Evolutionary conservation across 2,329 filamentous ascomycete species (phyloP), one percentile per base, ranked within the genome.

Genomic region (Cadophora sp.): DNA sequence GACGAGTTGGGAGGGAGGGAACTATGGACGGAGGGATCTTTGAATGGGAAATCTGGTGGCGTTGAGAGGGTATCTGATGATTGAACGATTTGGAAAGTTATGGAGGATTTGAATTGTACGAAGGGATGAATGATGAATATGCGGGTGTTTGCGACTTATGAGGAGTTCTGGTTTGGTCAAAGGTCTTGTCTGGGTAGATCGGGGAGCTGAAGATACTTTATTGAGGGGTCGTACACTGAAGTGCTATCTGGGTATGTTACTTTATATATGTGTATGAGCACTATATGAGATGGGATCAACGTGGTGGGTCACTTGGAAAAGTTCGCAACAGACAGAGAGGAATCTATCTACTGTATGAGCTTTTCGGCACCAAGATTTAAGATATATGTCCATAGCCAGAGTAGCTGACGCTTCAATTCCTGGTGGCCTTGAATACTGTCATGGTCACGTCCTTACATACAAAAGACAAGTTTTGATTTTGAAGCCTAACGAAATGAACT

Each of bases 1-100:
- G 55, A 48, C 31, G 24, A 64, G 46, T 48, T 48, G 62, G 55
- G 40, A 48, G 37, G 26, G 26, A 50, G 46, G 59, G 24, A 53
- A 24, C 14, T 26, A 29, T 31, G 37, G 34, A 16, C 48, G 26
- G 37, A 29, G 9, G 29, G 51, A 53, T 34, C 50, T 43, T 48
- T 58, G 29, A 55, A 27, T 9, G 8, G 34, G 59, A 16, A 22
- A 40, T 50, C n/a, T 46, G 34, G 27, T 27, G 46, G 8, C 12
- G 7, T 34, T 26, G 16, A 27, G 16, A 29, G 5, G 51, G 40
- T 24, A n/a, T 64, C 12, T 24, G 27, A 48, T 26, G 16, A 31
- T 50, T 48, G 24, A 3, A 29, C 27, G 43, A 43, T 48, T 40
- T 62, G 63, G 22, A 24, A 37, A n/a, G 11, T 8, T 26, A 19